phyloP scores from a whole-genome alignment of 768 basidiomycete genomes.

The Psilocybe sp. region DNA sequence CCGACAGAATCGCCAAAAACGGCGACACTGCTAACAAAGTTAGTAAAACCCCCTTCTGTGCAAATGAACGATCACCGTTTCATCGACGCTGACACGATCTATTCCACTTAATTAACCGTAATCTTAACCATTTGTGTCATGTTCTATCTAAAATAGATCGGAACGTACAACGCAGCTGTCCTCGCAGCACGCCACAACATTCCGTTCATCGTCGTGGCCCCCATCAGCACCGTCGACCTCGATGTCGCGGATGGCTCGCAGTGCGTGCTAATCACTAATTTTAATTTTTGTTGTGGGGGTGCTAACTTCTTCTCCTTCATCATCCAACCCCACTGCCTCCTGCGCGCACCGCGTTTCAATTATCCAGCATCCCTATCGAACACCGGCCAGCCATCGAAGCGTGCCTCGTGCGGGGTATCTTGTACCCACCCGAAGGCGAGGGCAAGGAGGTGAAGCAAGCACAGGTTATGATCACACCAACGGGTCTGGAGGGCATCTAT shows the following conservation, averaged over 20 bases:
- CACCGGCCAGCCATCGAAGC: constrained; percentile 88
- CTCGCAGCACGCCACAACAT: constrained; percentile 84
- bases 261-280: constrained; percentile 30
- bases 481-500: constrained; percentile 62
- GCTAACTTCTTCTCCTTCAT: background rate
- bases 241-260: constrained; percentile 66
- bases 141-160: constrained; percentile 45
- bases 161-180: constrained; percentile 95
- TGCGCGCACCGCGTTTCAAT: constrained; percentile 6
- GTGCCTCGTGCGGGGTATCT: constrained; percentile 79
- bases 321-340: background rate
- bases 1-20: constrained; percentile 86
- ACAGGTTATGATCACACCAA: constrained; percentile 82
- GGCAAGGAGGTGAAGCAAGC: constrained; percentile 55
- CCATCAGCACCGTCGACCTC: constrained; percentile 89
- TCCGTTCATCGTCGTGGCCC: constrained; percentile 92
- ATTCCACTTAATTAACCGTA: background rate
- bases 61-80: constrained; percentile 9
- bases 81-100: background rate
- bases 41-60: constrained; percentile 3
- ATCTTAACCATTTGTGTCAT: background rate
- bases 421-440: constrained; percentile 52
- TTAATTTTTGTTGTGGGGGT: background rate
- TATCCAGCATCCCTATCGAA: constrained; percentile 80
- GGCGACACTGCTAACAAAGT: constrained; percentile 97